A percentile compares a stretch with the other conserved stretches of the same genome.
These are phyloP conservation scores for Globisporangium canariense DNA, from an alignment of 352 stramenopile species.

Conservation along the genomic window DNA sequence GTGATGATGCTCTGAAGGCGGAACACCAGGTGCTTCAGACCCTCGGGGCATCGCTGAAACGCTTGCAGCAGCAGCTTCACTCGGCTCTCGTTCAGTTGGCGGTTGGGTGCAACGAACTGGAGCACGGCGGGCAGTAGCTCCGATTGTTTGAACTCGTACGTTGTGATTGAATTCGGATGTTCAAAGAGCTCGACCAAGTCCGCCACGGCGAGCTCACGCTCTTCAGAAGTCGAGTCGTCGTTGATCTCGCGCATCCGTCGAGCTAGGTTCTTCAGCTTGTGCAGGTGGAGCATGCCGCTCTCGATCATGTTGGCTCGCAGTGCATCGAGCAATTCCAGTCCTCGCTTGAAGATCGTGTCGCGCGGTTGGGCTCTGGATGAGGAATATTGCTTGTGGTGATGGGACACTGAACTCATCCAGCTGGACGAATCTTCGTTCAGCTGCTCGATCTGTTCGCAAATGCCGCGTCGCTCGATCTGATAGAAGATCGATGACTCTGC, in stretches of 20 bases:
- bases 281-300: constrained; percentile 70
- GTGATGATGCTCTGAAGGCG: constrained; percentile 75
- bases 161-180: constrained; percentile 72
- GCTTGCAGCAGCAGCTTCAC: constrained; percentile 33
- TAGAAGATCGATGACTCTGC: constrained; percentile 61
- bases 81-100: constrained; percentile 31
- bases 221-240: constrained; percentile 16
- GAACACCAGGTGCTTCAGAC: constrained; percentile 53
- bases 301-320: constrained; percentile 68
- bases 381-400: constrained; percentile 15
- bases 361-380: constrained; percentile 4
- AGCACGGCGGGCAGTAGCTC: constrained; percentile 64
- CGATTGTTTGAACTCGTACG: constrained; percentile 84
- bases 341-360: constrained; percentile 56
- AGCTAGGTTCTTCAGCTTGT: constrained; percentile 71
- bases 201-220: constrained; percentile 55
- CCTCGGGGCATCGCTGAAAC: constrained; percentile 44
- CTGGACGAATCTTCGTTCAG: constrained; percentile 40
- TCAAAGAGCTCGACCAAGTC: constrained; percentile 80
- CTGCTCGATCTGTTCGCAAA: constrained; percentile 69
- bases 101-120: constrained; percentile 39
- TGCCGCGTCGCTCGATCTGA: constrained; percentile 79
- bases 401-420: constrained; percentile 25
- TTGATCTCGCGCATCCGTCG: constrained; percentile 52
- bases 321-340: constrained; percentile 46